Percentiles rank a stretch among this genome's conserved stretches.
Evolutionary conservation across 345 rosid species (phyloP).

Genomic region (Brassica juncea): DNA sequence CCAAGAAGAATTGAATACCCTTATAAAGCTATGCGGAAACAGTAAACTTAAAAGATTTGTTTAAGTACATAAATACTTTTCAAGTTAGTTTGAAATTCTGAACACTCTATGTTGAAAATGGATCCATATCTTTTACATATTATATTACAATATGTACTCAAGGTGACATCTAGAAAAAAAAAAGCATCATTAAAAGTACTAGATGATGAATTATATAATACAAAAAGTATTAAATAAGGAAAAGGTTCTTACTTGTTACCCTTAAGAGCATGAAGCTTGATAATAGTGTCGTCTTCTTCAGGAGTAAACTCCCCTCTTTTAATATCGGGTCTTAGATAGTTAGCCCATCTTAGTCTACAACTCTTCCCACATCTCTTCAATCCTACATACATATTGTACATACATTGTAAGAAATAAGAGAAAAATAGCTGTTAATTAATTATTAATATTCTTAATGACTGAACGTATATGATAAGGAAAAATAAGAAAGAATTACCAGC

Average conservation of each 20-base stretch:
- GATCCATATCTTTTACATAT: background rate
- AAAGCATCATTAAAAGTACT: background rate
- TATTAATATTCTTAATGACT: background rate
- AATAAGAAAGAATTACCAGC: conserved; percentile 38
- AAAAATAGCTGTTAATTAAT: background rate
- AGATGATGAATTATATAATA: background rate
- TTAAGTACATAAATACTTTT: background rate
- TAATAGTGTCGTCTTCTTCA: conserved; percentile 47
- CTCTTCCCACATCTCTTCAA: conserved; percentile 55
- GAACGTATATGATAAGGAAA: background rate
- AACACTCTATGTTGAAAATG: background rate
- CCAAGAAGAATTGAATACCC: background rate
- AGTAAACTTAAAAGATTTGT: background rate
- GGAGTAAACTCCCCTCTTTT: conserved; percentile 52
- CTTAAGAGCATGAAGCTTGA: conserved; percentile 46
- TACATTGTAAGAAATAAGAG: background rate
- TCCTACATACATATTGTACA: conserved; percentile 28
- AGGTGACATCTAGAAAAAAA: background rate
- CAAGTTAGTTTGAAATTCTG: background rate
- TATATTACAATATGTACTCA: background rate
- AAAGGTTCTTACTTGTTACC: conserved; percentile 50
- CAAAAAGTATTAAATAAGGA: background rate
- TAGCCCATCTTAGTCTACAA: conserved; percentile 54
- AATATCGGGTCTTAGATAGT: conserved; percentile 55
- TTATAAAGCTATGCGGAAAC: background rate